Evolutionary conservation across 148 eudicot genomes (phyloP).

Genomic region (Silene latifolia): DNA sequence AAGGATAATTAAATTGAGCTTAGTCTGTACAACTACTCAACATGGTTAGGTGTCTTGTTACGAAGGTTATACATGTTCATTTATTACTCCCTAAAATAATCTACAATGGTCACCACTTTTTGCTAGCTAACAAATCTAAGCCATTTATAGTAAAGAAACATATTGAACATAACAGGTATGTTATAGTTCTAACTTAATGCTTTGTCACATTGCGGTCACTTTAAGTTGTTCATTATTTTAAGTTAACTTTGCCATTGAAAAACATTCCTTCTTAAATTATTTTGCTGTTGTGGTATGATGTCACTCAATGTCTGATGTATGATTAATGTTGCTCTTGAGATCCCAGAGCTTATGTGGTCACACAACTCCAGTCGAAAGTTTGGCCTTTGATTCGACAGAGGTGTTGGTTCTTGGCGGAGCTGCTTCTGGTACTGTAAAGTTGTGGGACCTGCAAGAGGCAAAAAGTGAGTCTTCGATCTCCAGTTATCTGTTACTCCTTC

Average conservation of each 20-base stretch:
- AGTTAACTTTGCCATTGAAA: too few relatives aligned
- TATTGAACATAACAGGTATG: too few relatives aligned
- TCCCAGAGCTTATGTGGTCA: conserved; percentile 91
- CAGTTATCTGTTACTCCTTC: not conserved
- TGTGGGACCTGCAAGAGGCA: conserved; percentile 92
- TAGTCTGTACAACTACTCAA: not conserved
- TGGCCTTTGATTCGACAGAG: conserved; percentile 72
- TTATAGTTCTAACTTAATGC: too few relatives aligned
- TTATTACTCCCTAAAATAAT: not conserved
- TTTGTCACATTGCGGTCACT: too few relatives aligned
- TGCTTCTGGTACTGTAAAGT: conserved; percentile 74
- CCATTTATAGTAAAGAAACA: too few relatives aligned
- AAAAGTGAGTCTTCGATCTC: conserved; percentile 55
- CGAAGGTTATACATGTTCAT: not conserved
- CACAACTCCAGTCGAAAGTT: conserved; percentile 81
- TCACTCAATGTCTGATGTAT: not conserved
- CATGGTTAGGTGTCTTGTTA: not conserved
- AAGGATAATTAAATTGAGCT: not conserved
- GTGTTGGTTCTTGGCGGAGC: conserved; percentile 85
- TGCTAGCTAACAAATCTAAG: too few relatives aligned
- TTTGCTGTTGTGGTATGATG: not conserved
- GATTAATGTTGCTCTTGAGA: conserved; percentile 1
- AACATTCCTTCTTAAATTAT: not conserved
- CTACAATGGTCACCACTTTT: too few relatives aligned
- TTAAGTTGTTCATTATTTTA: too few relatives aligned